Conservation (phyloP, 192 early-diverging fungal species). For the Cladochytrium replicatum region DNA sequence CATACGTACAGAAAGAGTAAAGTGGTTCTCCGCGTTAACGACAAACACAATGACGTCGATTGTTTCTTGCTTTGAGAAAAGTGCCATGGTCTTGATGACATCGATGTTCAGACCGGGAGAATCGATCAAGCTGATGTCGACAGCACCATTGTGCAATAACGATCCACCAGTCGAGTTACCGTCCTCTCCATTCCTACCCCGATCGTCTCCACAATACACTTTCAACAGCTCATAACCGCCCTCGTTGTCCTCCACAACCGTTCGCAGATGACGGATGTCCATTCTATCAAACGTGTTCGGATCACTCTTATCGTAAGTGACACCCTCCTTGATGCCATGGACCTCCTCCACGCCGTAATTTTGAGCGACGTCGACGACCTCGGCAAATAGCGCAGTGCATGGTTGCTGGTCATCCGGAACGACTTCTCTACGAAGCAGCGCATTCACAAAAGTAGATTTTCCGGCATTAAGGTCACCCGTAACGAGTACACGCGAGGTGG, state of each 20-base stretch:
- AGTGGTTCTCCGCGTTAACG: constrained; percentile 98
- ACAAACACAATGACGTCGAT: constrained; percentile 99
- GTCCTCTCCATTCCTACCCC: constrained; percentile 9
- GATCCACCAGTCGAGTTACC: background rate
- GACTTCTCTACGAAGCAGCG: constrained; percentile 78
- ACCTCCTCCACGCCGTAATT: constrained; percentile 87
- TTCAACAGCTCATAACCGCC: constrained; percentile 78
- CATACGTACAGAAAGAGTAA: constrained; percentile 79
- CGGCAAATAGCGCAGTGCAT: constrained; percentile 91
- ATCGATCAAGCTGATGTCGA: constrained; percentile 94
- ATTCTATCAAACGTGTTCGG: constrained; percentile 60
- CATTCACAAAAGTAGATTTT: constrained; percentile 95
- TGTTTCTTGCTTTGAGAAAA: constrained; percentile 96
- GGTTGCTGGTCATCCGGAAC: constrained; percentile 96
- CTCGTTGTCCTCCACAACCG: constrained; percentile 75
- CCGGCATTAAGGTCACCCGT: constrained; percentile 98
- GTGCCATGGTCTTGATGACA: constrained; percentile 90
- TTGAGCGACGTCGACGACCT: constrained; percentile 86
- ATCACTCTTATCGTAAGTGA: constrained; percentile 59
- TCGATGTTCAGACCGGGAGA: constrained; percentile 98
- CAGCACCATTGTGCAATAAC: constrained; percentile 89
- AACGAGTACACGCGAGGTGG: constrained; percentile 85
- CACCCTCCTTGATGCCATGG: constrained; percentile 71
- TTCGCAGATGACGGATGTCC: constrained; percentile 61
- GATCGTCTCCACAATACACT: constrained; percentile 74